Base-by-base conservation (phyloP, 2,329 filamentous ascomycete genomes). In the Trichophyton verrucosum region DNA sequence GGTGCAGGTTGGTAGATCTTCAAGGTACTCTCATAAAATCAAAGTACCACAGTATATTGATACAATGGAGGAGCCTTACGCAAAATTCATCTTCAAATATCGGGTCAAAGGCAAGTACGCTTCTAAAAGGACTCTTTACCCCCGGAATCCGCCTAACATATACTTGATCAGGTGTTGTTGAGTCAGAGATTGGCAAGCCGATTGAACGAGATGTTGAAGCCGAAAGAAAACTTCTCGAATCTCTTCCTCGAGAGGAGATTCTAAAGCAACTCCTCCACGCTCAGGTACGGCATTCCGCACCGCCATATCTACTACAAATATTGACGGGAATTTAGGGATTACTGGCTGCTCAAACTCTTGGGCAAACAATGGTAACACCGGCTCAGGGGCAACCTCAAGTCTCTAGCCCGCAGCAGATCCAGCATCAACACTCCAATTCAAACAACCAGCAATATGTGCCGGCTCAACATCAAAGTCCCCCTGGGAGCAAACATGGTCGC, bases 61-160 rank as follows among this genome's bases (percentile, higher is more conserved):
- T 64, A 65, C 42, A 9, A 62, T 71, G 55, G 65, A 70, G 17
- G 65, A 70, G 38, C 70, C 70, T 6, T 72, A 71, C 60, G 70
- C 70, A 13, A 65, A 66, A 60, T 72, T 72, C 61, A 62, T 70
- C 36, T 72, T 72, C 64, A 70, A 69, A 46, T 72, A 72, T 63
- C 66, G 70, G 27, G 30, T 55, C 7, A 59, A 62, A 63, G 64
- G 66, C 64, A 24, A 27, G 17, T 22, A 5, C 8, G 13, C 33
- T 38, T 38, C 27, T 30, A 30, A 30, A 30, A 36, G 8, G 17
- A 3, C 13, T 17, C 15, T 24, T 55, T 2, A 6, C 22, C 20
- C 4, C 44, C 30, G 4, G 9, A 3, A 4, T 3, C 15, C 11
- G 17, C 33, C 57, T 59, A 38, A 59, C 15, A 15, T 27, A 38